Evolutionary conservation across 768 basidiomycete genomes (phyloP).

Genomic region (Panaeolus cyanescens): DNA sequence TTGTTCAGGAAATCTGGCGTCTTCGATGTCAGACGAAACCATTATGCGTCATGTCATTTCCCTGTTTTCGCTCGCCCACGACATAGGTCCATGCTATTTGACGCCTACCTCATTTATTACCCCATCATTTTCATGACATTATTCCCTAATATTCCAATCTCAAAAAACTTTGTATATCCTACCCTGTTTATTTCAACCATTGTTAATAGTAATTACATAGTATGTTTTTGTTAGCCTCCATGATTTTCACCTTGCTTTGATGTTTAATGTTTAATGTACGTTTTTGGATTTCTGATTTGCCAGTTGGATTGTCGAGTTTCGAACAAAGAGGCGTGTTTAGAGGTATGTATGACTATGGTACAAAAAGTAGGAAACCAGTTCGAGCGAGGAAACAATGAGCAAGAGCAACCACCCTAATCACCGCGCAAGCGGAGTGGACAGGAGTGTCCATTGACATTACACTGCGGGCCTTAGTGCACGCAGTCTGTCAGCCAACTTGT

Average conservation of each 20-base stretch:
- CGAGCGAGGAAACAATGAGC: not conserved
- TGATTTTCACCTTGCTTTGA: not conserved
- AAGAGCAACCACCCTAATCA: not conserved
- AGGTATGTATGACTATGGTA: not conserved
- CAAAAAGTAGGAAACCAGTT: not conserved
- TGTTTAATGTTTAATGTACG: not conserved
- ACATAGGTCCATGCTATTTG: too few relatives aligned
- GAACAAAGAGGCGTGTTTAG: not conserved
- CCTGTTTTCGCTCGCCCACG: too few relatives aligned
- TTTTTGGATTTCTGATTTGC: not conserved
- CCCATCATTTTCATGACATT: too few relatives aligned
- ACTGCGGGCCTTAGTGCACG: conserved; percentile 84
- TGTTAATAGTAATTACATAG: not conserved
- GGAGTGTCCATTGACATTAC: conserved; percentile 26
- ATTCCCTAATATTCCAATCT: too few relatives aligned
- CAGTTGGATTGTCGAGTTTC: not conserved
- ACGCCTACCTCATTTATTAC: too few relatives aligned
- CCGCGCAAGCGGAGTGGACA: too few relatives aligned
- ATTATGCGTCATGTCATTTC: too few relatives aligned
- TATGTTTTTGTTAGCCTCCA: not conserved
- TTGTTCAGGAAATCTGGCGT: not conserved
- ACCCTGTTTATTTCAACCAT: not conserved
- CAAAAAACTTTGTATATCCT: not conserved
- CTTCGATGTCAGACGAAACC: too few relatives aligned
- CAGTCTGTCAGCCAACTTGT: conserved; percentile 80